A percentile compares a stretch with the other conserved stretches of the same genome.
phyloP scores from a whole-genome alignment of 371 early-diverging fungal species.

The Mortierella sp. region DNA sequence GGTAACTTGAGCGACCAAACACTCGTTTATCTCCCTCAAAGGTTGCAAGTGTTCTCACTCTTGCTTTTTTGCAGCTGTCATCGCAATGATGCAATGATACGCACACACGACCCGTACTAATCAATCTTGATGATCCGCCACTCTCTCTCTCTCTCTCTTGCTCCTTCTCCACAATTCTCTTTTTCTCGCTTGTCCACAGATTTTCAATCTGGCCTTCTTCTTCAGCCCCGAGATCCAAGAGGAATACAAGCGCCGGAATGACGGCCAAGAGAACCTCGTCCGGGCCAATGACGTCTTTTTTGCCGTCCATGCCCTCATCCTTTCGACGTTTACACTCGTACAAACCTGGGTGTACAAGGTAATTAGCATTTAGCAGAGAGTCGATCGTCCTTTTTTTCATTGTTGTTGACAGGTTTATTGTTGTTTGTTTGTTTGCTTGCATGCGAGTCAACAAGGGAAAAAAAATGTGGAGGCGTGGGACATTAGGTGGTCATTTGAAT shows the following conservation, averaged over 20 bases:
- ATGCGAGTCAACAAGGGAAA: neutral
- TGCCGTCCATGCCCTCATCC: slow-evolving; percentile 84
- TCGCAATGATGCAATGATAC: neutral
- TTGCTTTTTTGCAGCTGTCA: neutral
- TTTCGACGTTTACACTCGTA: slow-evolving; percentile 74
- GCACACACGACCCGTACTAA: neutral
- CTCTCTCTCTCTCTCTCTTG: neutral
- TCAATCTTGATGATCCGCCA: neutral
- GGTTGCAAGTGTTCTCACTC: neutral
- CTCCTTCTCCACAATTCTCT: neutral
- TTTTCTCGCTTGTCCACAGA: neutral
- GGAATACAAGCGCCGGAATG: slow-evolving; percentile 81
- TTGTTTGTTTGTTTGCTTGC: neutral
- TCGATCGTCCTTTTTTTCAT: neutral
- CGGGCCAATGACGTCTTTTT: slow-evolving; percentile 92
- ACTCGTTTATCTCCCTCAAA: too few species aligned
- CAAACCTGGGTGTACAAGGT: slow-evolving; percentile 86
- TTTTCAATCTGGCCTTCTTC: slow-evolving; percentile 85
- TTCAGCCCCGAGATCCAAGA: slow-evolving; percentile 75
- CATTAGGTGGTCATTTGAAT: neutral
- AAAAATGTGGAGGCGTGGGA: neutral
- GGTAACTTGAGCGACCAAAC: neutral
- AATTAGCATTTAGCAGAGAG: slow-evolving; percentile 8
- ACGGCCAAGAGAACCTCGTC: slow-evolving; percentile 79
- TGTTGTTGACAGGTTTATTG: neutral